A percentile compares a stretch with the other conserved stretches of the same genome.
Evolutionary conservation across 129 eudicot genomes (phyloP).

Genomic region (Kitagawia praeruptora): DNA sequence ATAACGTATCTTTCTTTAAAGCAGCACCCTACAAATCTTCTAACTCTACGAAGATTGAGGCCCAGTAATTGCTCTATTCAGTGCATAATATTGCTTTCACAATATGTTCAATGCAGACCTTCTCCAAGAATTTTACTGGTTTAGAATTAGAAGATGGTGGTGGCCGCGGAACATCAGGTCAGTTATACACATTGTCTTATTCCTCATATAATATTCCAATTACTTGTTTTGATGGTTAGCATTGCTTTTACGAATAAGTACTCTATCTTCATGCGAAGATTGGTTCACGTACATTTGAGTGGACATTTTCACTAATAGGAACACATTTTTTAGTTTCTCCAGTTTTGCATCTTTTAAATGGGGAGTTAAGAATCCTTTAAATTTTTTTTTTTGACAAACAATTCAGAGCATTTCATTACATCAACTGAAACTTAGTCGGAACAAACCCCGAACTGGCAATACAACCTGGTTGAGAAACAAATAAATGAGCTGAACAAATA

Average conservation of each 20-base stretch:
- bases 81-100: background rate
- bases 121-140: conserved; percentile 85
- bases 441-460: too few species aligned
- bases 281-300: background rate
- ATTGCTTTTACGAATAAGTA: conserved; percentile 12
- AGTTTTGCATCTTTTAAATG: background rate
- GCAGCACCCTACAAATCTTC: background rate
- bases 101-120: conserved; percentile 45
- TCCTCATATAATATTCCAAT: background rate
- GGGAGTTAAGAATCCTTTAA: background rate
- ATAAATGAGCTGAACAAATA: too few species aligned
- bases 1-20: background rate
- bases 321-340: background rate
- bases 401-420: too few species aligned
- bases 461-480: too few species aligned
- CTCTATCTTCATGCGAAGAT: background rate
- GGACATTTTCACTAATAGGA: too few species aligned
- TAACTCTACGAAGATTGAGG: background rate
- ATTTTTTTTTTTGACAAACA: too few species aligned
- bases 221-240: conserved; percentile 61
- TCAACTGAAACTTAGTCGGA: too few species aligned
- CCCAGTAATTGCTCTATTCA: background rate
- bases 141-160: conserved; percentile 98
- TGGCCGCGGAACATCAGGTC: conserved; percentile 98
- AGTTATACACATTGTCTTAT: background rate